These are phyloP conservation scores for Tolypocladium tropicale DNA, from an alignment of 2,329 filamentous ascomycete species.

Conservation along the genomic window DNA sequence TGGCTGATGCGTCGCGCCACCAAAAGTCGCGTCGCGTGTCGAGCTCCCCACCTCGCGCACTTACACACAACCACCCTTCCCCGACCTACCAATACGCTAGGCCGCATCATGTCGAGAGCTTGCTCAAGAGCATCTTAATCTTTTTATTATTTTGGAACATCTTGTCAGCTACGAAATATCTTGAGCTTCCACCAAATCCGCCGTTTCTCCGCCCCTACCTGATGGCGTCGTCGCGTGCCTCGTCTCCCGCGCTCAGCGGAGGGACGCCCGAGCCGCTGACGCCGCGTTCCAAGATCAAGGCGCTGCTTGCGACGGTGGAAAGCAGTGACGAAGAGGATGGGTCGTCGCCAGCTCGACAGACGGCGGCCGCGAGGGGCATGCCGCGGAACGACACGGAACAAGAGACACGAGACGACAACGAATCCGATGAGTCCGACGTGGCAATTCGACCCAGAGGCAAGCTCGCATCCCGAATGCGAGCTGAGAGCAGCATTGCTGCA, in stretches of 20 bases:
- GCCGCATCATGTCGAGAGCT: background rate
- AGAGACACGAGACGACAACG: slow-evolving; percentile 22
- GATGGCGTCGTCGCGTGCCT: slow-evolving; percentile 40
- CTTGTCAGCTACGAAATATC: background rate
- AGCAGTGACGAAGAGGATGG: slow-evolving; percentile 37
- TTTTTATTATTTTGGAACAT: background rate
- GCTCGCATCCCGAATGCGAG: slow-evolving; percentile 55
- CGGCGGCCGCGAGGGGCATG: background rate
- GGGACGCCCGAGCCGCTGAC: slow-evolving; percentile 34
- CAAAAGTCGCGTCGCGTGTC: slow-evolving; percentile 19
- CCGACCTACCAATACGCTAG: background rate
- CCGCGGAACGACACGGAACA: background rate
- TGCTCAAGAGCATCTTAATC: background rate
- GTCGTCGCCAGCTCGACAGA: background rate
- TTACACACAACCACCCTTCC: slow-evolving; percentile 6
- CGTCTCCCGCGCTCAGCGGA: slow-evolving; percentile 32
- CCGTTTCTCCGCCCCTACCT: background rate
- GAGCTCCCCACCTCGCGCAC: slow-evolving; percentile 15
- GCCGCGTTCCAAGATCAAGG: slow-evolving; percentile 44
- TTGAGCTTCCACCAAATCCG: background rate
- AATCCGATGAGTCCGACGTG: slow-evolving; percentile 31
- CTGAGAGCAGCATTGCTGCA: slow-evolving; percentile 9
- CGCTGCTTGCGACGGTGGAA: slow-evolving; percentile 40
- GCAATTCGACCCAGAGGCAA: slow-evolving; percentile 46
- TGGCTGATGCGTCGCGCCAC: slow-evolving; percentile 8